These are phyloP conservation scores for Meredithiella fracta DNA, from an alignment of 2,329 filamentous ascomycete species.

Conservation along the genomic window DNA sequence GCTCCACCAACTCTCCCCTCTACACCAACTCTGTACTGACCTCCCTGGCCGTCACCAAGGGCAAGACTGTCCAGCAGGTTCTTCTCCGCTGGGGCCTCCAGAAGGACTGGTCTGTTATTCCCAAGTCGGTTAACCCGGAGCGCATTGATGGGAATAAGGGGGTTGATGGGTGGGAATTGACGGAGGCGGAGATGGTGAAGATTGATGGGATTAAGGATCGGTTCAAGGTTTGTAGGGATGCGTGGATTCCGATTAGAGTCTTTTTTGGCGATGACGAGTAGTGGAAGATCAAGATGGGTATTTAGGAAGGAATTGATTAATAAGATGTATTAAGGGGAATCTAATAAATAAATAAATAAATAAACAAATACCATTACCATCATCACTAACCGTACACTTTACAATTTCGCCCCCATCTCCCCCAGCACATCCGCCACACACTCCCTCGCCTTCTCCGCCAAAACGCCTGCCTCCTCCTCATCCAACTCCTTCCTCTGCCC, in stretches of 20 bases:
- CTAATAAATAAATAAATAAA: slow-evolving; percentile 7
- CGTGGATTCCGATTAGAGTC: slow-evolving; percentile 58
- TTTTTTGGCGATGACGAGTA: slow-evolving; percentile 76
- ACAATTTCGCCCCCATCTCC: slow-evolving; percentile 23
- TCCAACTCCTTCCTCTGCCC: slow-evolving; percentile 59
- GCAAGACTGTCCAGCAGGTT: slow-evolving; percentile 57
- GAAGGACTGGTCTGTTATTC: slow-evolving; percentile 69
- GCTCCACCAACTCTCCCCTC: slow-evolving; percentile 52
- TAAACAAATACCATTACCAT: slow-evolving; percentile 7
- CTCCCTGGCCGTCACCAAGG: slow-evolving; percentile 46
- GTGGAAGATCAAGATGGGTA: not conserved
- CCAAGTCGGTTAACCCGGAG: slow-evolving; percentile 60
- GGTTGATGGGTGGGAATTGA: slow-evolving; percentile 56
- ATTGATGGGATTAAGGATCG: slow-evolving; percentile 53
- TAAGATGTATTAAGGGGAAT: not conserved
- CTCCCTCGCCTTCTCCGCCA: slow-evolving; percentile 40
- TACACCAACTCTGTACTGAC: slow-evolving; percentile 49
- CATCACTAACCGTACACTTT: slow-evolving; percentile 7
- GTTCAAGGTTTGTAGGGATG: slow-evolving; percentile 69
- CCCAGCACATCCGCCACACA: slow-evolving; percentile 32
- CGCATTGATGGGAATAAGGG: slow-evolving; percentile 65
- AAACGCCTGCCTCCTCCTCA: slow-evolving; percentile 48
- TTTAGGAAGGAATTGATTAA: not conserved
- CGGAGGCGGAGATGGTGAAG: slow-evolving; percentile 52
- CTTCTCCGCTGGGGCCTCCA: slow-evolving; percentile 66